Conservation (phyloP, 2,329 filamentous ascomycete genomes). For the Lecanosticta acicola region DNA sequence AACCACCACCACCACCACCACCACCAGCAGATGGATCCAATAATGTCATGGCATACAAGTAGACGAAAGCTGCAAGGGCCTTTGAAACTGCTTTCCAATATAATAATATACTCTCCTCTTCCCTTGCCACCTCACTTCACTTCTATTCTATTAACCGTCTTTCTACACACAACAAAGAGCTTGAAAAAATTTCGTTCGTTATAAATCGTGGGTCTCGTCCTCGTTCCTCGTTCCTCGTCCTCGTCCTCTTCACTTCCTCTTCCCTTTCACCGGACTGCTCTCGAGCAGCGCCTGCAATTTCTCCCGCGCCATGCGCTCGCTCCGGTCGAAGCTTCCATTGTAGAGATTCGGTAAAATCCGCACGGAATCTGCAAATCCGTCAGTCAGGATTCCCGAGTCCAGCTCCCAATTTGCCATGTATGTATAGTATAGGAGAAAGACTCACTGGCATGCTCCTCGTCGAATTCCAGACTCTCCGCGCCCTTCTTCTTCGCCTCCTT, state of each 20-base stretch:
- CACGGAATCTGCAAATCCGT: conserved; percentile 37
- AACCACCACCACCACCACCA: too few species aligned
- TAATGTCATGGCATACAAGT: too few species aligned
- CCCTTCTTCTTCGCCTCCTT: conserved; percentile 61
- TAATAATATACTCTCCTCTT: too few species aligned
- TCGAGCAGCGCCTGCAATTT: conserved; percentile 35
- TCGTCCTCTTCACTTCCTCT: conserved; percentile 15
- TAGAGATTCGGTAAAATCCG: conserved; percentile 59
- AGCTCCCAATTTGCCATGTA: background rate
- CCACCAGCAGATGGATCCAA: too few species aligned
- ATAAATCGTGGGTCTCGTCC: conserved; percentile 1
- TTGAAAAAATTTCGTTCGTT: too few species aligned
- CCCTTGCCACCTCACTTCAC: too few species aligned
- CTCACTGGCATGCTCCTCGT: conserved; percentile 70
- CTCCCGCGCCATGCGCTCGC: conserved; percentile 51
- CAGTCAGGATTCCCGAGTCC: conserved; percentile 8
- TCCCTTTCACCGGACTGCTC: conserved; percentile 24
- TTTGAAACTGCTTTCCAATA: too few species aligned
- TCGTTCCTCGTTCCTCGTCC: conserved; percentile 1
- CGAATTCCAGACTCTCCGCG: conserved; percentile 67
- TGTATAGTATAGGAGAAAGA: conserved; percentile 14
- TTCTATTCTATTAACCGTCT: too few species aligned
- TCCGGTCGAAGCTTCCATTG: conserved; percentile 54
- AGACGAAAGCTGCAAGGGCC: too few species aligned
- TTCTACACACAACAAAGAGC: conserved; percentile 2